phyloP scores from a whole-genome alignment of 208 protist genomes.

The Acanthamoeba sp. region DNA sequence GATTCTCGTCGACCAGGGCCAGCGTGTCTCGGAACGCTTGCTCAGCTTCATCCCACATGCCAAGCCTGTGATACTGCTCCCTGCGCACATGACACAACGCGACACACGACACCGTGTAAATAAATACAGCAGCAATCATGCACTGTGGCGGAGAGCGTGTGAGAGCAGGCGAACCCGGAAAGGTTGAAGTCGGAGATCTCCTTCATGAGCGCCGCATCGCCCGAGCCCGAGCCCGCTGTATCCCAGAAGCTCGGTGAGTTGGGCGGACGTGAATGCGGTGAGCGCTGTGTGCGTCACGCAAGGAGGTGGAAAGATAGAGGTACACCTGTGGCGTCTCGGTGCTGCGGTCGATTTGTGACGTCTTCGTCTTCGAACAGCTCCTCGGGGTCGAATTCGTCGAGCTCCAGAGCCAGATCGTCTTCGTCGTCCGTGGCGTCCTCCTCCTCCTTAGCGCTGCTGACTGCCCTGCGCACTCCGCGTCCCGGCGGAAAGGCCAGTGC shows the following conservation, averaged over 20 bases:
- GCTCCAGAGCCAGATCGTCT: background rate
- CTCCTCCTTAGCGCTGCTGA: no score
- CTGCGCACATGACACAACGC: background rate
- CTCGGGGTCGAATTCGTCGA: constrained; percentile 2
- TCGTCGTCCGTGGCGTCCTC: background rate
- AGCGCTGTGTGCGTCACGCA: no score
- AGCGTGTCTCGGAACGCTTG: background rate
- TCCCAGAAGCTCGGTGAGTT: no score
- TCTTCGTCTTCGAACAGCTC: constrained; percentile 32
- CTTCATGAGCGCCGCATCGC: background rate
- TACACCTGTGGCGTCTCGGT: background rate
- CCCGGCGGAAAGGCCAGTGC: no score
- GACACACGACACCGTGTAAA: no score
- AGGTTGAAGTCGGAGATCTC: constrained; percentile 27
- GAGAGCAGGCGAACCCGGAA: background rate
- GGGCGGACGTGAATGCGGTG: no score
- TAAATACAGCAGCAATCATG: no score
- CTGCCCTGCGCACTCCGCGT: background rate
- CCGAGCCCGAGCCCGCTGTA: no score
- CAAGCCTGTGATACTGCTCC: constrained; percentile 9
- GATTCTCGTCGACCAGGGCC: background rate
- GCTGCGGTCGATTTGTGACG: background rate
- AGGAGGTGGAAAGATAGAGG: background rate
- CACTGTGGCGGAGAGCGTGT: no score
- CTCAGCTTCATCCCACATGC: constrained; percentile 10